Percentiles rank a stretch among this genome's conserved stretches.
These are phyloP conservation scores for Eucalyptus lansdowneana DNA, from an alignment of 345 rosid genomes.

Conservation along the genomic window DNA sequence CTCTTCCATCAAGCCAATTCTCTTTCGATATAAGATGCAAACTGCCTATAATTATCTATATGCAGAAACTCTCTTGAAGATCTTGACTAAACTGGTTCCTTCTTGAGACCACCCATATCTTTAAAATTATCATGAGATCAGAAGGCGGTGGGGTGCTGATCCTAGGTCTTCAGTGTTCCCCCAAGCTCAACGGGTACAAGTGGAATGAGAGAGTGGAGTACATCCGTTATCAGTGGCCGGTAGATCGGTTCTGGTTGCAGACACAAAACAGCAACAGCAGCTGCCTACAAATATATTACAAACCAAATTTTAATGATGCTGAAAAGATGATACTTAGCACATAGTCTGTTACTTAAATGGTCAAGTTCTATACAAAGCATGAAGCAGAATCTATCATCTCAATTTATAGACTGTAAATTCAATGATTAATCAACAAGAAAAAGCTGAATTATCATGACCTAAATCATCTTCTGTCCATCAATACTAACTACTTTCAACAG, in stretches of 20 bases:
- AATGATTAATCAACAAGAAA: background rate
- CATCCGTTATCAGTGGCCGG: slow-evolving; percentile 82
- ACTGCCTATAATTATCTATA: background rate
- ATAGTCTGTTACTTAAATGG: background rate
- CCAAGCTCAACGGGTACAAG: slow-evolving; percentile 77
- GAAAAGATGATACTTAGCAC: background rate
- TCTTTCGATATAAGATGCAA: background rate
- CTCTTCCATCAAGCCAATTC: background rate
- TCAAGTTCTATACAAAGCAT: background rate
- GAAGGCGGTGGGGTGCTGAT: background rate
- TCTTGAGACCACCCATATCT: background rate
- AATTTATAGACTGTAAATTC: background rate
- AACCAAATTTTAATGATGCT: background rate
- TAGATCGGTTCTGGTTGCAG: slow-evolving; percentile 93
- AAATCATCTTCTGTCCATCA: background rate
- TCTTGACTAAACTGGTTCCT: background rate
- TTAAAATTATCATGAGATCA: background rate
- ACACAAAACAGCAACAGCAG: slow-evolving; percentile 89
- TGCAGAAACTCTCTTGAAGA: background rate
- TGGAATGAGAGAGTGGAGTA: slow-evolving; percentile 82
- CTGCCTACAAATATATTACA: slow-evolving; percentile 39
- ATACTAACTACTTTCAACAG: background rate
- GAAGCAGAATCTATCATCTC: background rate
- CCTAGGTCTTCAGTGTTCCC: slow-evolving; percentile 52
- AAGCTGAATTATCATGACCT: background rate